These are phyloP conservation scores for Rhododendron ferrugineum DNA, from an alignment of 148 eudicot species.

Conservation along the genomic window DNA sequence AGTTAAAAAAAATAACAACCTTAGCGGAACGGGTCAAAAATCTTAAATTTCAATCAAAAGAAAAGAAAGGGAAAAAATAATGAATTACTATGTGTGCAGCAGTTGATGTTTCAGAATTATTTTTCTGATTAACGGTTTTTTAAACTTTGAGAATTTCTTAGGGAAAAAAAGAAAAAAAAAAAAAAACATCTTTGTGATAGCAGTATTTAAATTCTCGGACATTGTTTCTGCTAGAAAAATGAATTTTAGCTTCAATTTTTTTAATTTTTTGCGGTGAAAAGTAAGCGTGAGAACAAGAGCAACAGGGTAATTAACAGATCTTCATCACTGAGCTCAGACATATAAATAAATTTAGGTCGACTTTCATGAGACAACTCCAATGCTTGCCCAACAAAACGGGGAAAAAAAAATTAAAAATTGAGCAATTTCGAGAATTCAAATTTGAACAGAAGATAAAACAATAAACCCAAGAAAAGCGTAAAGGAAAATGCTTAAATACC, in stretches of 20 bases:
- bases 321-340: background rate
- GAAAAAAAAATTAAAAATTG: no score
- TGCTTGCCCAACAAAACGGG: background rate
- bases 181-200: background rate
- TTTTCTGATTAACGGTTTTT: background rate
- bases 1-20: no score
- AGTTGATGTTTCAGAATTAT: background rate
- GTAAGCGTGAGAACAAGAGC: background rate
- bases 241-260: background rate
- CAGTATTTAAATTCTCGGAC: background rate
- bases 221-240: background rate
- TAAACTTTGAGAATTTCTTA: background rate
- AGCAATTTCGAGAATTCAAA: background rate
- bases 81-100: background rate
- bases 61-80: background rate
- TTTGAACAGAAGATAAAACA: background rate
- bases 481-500: background rate
- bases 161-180: background rate
- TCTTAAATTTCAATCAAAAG: background rate
- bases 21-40: background rate
- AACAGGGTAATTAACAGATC: slow-evolving; percentile 6
- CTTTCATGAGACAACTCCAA: background rate
- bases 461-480: background rate
- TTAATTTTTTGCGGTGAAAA: no score
- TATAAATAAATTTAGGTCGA: background rate